These are phyloP conservation scores for Eucalyptus polyanthemos DNA, from an alignment of 345 rosid species.

Conservation along the genomic window DNA sequence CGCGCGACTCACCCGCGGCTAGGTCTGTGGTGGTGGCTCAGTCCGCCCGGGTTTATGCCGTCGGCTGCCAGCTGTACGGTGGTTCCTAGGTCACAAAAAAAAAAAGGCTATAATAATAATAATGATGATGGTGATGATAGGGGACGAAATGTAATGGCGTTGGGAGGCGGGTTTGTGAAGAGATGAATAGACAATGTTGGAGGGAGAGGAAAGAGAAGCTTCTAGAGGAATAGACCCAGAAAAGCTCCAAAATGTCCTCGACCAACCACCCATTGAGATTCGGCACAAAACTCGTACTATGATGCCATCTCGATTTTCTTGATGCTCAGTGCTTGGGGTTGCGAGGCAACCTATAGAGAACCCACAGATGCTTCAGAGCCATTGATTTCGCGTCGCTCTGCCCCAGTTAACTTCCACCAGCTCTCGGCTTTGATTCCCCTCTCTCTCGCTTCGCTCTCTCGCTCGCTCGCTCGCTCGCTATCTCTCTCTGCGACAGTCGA, in stretches of 20 bases:
- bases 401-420: not conserved
- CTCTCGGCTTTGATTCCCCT: not conserved
- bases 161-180: not conserved
- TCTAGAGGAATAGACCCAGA: not conserved
- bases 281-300: not conserved
- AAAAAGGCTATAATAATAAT: no score
- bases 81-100: no score
- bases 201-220: not conserved
- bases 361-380: not conserved
- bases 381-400: not conserved
- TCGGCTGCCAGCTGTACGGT: no score
- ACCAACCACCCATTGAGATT: not conserved
- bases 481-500: not conserved
- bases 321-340: not conserved
- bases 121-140: not conserved
- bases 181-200: not conserved
- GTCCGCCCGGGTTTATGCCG: no score
- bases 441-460: not conserved
- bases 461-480: not conserved
- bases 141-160: not conserved
- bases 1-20: no score
- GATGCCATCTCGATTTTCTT: not conserved
- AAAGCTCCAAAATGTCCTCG: not conserved
- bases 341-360: fast-evolving
- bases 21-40: no score